These are phyloP conservation scores for Dictyostelium citrinum DNA, from an alignment of 78 protist genomes.

Conservation along the genomic window DNA sequence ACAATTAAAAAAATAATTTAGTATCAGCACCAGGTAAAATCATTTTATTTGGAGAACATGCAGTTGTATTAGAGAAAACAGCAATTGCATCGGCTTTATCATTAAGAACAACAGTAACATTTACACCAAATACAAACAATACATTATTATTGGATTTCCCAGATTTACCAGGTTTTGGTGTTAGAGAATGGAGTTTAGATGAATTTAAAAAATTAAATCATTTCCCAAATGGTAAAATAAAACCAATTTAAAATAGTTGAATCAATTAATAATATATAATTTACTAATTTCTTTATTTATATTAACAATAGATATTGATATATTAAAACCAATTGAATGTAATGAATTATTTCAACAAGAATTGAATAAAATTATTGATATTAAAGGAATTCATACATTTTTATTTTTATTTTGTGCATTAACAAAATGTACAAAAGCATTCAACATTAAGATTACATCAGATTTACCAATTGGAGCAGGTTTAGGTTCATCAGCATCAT, in stretches of 20 bases:
- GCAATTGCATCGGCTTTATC: conserved; percentile 75
- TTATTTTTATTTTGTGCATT: conserved; percentile 51
- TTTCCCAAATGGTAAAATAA: neutral
- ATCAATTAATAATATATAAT: no score
- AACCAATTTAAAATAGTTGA: no score
- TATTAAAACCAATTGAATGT: conserved; percentile 52
- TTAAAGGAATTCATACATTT: conserved; percentile 53
- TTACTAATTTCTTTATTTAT: no score
- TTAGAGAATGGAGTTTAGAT: neutral
- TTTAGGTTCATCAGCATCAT: conserved; percentile 87
- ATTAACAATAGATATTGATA: conserved; percentile 13
- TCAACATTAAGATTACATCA: conserved; percentile 15
- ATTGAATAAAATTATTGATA: neutral
- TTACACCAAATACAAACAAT: neutral
- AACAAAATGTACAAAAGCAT: conserved; percentile 11
- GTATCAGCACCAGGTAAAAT: conserved; percentile 87
- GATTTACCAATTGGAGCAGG: conserved; percentile 87
- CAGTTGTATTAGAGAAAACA: conserved; percentile 84
- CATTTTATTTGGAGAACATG: conserved; percentile 87
- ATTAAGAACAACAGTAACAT: conserved; percentile 31
- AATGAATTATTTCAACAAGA: conserved; percentile 13
- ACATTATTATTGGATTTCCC: conserved; percentile 15
- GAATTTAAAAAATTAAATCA: neutral
- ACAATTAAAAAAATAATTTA: neutral
- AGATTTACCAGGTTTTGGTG: conserved; percentile 21